Evolutionary conservation across 1,139 yeast genomes (phyloP), one percentile per base, ranked within the genome.

Genomic region (Wickerhamomyces sp.): DNA sequence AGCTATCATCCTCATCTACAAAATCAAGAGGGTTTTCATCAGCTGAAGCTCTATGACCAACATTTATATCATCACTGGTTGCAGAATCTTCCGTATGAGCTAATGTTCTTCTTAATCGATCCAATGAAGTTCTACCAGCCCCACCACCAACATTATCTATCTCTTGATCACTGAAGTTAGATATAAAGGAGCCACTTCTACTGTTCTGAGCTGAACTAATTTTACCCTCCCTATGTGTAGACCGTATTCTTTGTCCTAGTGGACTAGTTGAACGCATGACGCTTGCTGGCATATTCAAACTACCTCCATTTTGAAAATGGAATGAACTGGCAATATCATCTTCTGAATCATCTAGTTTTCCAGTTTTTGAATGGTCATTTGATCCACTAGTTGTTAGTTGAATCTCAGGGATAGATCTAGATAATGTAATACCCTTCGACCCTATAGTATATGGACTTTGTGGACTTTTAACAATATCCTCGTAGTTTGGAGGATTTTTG

Each of bases 401-500:
- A 13, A 31, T 28, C 9, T 38, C 39, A 25, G 52, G 52, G 7
- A 62, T 21, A 19, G 26, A 8, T 34, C 38, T 31, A 49, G 51
- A 6, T 61, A 52, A 13, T 48, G 52, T 10, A 54, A 55, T 6
- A 59, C 46, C 38, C 48, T 46, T 20, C 54, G 49, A 9, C 55
- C 19, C 34, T 6, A 46, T 45, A 10, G 54, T 46, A 12, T 42
- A 41, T 27, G 61, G 61, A 12, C 28, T 24, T 10, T 32, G n/a
- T 17, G 22, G 20, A 32, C 20, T 16, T 22, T 28, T 18, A 34
- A 60, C 35, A 18, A 54, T 54, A 10, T 61, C 67, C 13, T 43
- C 52, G 45, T 65, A 66, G 3, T 60, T 41, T 10, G 70, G 72
- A 7, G 72, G 71, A 24, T 56, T 45, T 26, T 33, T 47, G 28